phyloP scores from a whole-genome alignment of 2,329 filamentous ascomycete genomes.

The Fusarium fracticaudum region DNA sequence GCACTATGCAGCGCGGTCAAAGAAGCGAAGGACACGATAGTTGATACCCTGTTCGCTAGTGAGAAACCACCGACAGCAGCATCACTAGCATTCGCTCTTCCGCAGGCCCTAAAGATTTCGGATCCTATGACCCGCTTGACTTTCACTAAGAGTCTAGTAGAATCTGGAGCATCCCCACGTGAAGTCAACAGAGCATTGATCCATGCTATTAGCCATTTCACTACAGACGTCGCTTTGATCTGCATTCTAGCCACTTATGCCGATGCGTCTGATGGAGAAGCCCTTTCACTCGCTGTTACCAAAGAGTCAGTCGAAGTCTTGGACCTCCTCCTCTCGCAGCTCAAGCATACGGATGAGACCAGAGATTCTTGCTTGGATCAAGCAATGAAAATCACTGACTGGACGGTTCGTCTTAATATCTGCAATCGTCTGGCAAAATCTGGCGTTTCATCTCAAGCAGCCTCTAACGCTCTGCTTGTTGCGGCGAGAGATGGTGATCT shows the following conservation, averaged over 20 bases:
- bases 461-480: conserved; percentile 61
- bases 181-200: conserved; percentile 63
- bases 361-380: conserved; percentile 56
- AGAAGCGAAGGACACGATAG: conserved; percentile 55
- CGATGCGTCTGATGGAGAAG: conserved; percentile 61
- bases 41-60: conserved; percentile 59
- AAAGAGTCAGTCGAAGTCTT: conserved; percentile 58
- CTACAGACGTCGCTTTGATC: conserved; percentile 61
- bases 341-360: conserved; percentile 48
- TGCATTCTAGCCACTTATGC: conserved; percentile 56
- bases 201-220: conserved; percentile 59
- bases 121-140: conserved; percentile 62
- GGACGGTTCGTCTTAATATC: conserved; percentile 52
- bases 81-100: conserved; percentile 61
- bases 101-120: conserved; percentile 60
- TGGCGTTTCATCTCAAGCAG: conserved; percentile 55
- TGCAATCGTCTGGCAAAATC: conserved; percentile 57
- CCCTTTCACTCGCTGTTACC: conserved; percentile 57
- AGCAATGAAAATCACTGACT: conserved; percentile 54
- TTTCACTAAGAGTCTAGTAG: conserved; percentile 60
- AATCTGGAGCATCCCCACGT: conserved; percentile 57
- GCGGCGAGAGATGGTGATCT: conserved; percentile 65
- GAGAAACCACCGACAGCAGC: conserved; percentile 49
- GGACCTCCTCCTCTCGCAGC: conserved; percentile 54
- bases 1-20: conserved; percentile 62